Evolutionary conservation across 2,329 filamentous ascomycete species (phyloP).

Genomic region (Fusarium heterosporum): DNA sequence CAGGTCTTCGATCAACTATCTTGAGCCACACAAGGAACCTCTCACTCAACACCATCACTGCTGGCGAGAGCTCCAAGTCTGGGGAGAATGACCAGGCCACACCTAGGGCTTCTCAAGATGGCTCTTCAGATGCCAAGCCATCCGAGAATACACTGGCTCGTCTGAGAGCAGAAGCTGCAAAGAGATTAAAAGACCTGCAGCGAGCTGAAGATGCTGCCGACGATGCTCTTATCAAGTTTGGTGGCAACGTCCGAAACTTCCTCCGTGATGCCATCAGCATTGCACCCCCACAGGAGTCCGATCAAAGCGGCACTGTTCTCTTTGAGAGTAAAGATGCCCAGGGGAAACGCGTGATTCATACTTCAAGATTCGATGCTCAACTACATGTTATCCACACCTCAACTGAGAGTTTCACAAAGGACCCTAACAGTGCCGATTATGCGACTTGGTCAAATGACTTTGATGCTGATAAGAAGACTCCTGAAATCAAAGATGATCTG

Average conservation of each 20-base stretch:
- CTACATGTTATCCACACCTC: slow-evolving; percentile 94
- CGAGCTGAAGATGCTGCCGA: slow-evolving; percentile 95
- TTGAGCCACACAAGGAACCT: slow-evolving; percentile 80
- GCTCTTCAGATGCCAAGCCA: slow-evolving; percentile 58
- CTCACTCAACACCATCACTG: slow-evolving; percentile 66
- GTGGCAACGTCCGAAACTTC: slow-evolving; percentile 89
- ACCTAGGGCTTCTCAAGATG: slow-evolving; percentile 57
- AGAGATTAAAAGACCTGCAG: slow-evolving; percentile 88
- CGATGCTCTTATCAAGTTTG: slow-evolving; percentile 92
- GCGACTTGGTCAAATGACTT: slow-evolving; percentile 79
- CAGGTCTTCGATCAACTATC: slow-evolving; percentile 74
- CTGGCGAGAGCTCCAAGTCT: slow-evolving; percentile 49
- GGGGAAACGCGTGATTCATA: slow-evolving; percentile 94
- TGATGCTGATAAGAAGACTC: slow-evolving; percentile 85
- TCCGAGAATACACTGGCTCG: slow-evolving; percentile 78
- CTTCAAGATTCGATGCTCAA: slow-evolving; percentile 93
- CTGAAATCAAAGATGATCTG: slow-evolving; percentile 82
- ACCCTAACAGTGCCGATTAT: slow-evolving; percentile 82
- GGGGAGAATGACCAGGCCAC: slow-evolving; percentile 58
- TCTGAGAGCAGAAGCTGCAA: slow-evolving; percentile 80
- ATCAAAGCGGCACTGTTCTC: slow-evolving; percentile 72
- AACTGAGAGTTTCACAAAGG: slow-evolving; percentile 82
- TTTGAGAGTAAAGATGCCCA: slow-evolving; percentile 94
- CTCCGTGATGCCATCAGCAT: slow-evolving; percentile 91
- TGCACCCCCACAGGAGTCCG: slow-evolving; percentile 73